Evolutionary conservation across 495 filamentous ascomycete species (phyloP).

Genomic region (Hyaloscypha hepaticicola): DNA sequence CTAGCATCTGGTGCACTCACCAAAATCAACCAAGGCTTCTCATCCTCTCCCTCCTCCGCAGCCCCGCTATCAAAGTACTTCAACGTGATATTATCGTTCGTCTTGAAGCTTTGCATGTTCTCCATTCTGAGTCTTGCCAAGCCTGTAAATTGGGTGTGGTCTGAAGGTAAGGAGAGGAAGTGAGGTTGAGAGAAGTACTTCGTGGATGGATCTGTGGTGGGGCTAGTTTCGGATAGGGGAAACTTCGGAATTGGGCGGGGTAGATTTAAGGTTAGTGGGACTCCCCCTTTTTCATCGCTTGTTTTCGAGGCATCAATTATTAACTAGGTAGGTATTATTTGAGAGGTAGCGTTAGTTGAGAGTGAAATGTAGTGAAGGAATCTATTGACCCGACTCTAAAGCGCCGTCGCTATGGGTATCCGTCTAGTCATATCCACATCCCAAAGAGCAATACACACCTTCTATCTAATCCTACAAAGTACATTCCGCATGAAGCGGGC

Average conservation of each 20-base stretch:
- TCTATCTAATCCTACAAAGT: conserved; percentile 6
- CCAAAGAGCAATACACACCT: not conserved
- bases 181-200: not conserved
- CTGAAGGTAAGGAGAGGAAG: not conserved
- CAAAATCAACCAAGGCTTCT: conserved; percentile 25
- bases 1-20: conserved; percentile 18
- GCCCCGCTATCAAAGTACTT: conserved; percentile 27
- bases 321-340: no score
- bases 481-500: not conserved
- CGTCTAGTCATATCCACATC: conserved; percentile 7
- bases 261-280: not conserved
- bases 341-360: not conserved
- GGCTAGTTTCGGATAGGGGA: conserved; percentile 9
- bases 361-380: conserved; percentile 22
- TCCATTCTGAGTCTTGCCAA: not conserved
- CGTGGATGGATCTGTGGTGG: not conserved
- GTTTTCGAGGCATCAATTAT: no score
- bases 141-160: not conserved
- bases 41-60: not conserved
- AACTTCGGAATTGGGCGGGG: conserved; percentile 3
- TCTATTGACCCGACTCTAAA: conserved; percentile 16
- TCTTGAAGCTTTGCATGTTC: conserved; percentile 5
- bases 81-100: conserved; percentile 2
- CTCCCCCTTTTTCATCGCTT: not conserved
- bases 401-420: conserved; percentile 30